Conservation (phyloP, 768 basidiomycete genomes). For the Kwoniella dendrophila region DNA sequence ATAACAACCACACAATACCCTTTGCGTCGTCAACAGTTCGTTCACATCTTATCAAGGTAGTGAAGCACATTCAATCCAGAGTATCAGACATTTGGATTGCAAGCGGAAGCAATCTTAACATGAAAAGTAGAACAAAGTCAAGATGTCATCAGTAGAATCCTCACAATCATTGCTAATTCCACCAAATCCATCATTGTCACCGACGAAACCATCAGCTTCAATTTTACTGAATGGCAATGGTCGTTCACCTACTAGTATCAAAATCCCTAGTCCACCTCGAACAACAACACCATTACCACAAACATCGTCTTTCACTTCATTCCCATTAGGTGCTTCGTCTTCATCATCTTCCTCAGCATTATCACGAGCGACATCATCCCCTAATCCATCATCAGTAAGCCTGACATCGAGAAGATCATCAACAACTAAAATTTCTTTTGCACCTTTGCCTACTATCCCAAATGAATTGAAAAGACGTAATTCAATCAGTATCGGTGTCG, state of each 20-base stretch:
- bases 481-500: conserved; percentile 50
- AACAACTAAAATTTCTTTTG: conserved; percentile 40
- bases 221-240: conserved; percentile 39
- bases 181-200: conserved; percentile 35
- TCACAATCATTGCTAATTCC: conserved; percentile 32
- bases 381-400: conserved; percentile 29
- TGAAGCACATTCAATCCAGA: too few relatives aligned
- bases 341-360: conserved; percentile 38
- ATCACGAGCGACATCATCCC: conserved; percentile 2
- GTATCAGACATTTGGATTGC: too few relatives aligned
- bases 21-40: too few relatives aligned
- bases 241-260: conserved; percentile 45
- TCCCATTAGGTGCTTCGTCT: conserved; percentile 38
- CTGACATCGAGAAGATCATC: conserved; percentile 5
- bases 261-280: conserved; percentile 56
- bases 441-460: conserved; percentile 45
- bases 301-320: conserved; percentile 41
- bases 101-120: not conserved
- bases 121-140: not conserved
- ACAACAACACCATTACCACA: conserved; percentile 14
- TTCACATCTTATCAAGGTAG: not conserved
- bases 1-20: too few relatives aligned
- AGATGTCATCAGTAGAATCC: conserved; percentile 16
- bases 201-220: conserved; percentile 28
- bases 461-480: conserved; percentile 44